phyloP scores from a whole-genome alignment of 805 yeast genomes.

The Pichia gijzeniarum region DNA sequence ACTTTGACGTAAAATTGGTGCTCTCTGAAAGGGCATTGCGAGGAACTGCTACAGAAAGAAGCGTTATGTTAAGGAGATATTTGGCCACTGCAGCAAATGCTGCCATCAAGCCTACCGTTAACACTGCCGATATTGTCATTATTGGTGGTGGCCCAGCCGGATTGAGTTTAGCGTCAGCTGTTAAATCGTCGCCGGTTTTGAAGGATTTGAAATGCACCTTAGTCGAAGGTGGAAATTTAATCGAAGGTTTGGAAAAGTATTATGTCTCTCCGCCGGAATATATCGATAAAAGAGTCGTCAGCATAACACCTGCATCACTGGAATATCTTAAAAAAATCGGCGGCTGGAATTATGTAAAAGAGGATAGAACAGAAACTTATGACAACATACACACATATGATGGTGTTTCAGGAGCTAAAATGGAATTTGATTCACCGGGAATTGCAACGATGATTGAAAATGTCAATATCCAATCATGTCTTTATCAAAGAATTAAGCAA shows the following conservation, averaged over 20 bases:
- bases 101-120: background rate
- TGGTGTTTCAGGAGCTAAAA: slow-evolving; percentile 61
- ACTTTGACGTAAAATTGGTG: too few species aligned
- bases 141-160: slow-evolving; percentile 99
- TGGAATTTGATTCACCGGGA: slow-evolving; percentile 62
- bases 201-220: slow-evolving; percentile 54
- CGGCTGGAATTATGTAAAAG: slow-evolving; percentile 63
- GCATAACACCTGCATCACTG: slow-evolving; percentile 78
- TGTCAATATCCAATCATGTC: slow-evolving; percentile 71
- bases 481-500: slow-evolving; percentile 48
- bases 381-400: slow-evolving; percentile 84
- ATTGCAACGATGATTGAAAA: slow-evolving; percentile 88
- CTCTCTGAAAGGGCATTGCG: too few species aligned
- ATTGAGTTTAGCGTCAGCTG: slow-evolving; percentile 72
- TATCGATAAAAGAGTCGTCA: slow-evolving; percentile 75
- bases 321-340: slow-evolving; percentile 63
- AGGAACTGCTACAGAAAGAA: background rate
- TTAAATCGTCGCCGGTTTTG: slow-evolving; percentile 62
- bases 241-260: slow-evolving; percentile 43
- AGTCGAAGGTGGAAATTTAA: slow-evolving; percentile 64
- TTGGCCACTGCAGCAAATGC: slow-evolving; percentile 22
- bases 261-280: slow-evolving; percentile 36
- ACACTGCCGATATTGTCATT: slow-evolving; percentile 61
- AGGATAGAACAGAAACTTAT: slow-evolving; percentile 71
- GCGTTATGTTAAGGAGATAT: slow-evolving; percentile 23